phyloP scores from a whole-genome alignment of 345 rosid genomes.

The Eucalyptus camaldulensis region DNA sequence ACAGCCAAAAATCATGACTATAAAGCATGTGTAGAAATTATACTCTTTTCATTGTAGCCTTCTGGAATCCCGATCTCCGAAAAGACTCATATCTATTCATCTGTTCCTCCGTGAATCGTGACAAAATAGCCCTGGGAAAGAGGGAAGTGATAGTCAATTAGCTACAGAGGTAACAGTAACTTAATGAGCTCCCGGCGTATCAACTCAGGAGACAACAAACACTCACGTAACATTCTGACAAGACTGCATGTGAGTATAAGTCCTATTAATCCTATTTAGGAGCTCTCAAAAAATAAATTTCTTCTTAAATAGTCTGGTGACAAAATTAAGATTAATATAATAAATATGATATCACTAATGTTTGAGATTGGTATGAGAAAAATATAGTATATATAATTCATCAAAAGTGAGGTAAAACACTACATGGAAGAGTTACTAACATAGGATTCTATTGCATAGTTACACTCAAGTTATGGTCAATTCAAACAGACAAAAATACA shows the following conservation, averaged over 20 bases:
- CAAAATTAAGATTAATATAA: neutral
- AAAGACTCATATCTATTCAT: conserved; percentile 93
- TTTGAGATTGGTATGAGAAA: neutral
- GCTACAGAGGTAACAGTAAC: neutral
- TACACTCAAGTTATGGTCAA: neutral
- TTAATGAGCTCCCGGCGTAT: neutral
- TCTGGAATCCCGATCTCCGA: conserved; percentile 93
- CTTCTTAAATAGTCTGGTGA: neutral
- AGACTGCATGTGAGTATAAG: neutral
- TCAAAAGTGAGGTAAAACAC: neutral
- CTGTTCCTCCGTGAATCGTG: conserved; percentile 73
- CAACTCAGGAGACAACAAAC: neutral
- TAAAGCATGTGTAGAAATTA: neutral
- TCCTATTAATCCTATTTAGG: neutral
- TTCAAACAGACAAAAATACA: neutral
- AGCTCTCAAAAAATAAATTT: neutral
- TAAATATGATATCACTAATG: neutral
- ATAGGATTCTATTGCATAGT: neutral
- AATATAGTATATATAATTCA: neutral
- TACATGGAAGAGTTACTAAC: neutral
- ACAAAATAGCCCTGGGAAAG: conserved; percentile 48
- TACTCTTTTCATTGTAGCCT: conserved; percentile 88
- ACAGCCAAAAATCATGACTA: neutral
- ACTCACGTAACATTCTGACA: neutral
- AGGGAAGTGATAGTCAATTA: neutral